Conservation (phyloP, 176 grass and related monocot species). For the Raddia distichophylla region DNA sequence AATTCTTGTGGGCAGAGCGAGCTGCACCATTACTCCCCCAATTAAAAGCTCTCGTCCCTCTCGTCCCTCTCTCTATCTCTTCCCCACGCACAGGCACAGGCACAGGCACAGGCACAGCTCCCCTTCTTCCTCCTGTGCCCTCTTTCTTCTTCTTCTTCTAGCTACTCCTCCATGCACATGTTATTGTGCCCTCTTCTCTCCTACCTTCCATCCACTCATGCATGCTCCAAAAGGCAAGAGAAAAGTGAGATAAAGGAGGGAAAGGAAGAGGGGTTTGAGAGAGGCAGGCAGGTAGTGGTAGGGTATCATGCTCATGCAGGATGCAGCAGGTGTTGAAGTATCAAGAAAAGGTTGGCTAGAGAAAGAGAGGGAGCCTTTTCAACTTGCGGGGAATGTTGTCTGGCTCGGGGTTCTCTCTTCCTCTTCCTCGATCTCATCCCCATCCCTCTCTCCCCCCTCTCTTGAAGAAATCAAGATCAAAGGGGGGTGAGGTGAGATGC, state of each 20-base stretch:
- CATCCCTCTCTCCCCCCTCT: not conserved
- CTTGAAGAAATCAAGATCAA: not conserved
- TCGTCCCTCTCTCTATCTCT: not conserved
- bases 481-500: not conserved
- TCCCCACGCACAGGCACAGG: not conserved
- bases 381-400: constrained; percentile 76
- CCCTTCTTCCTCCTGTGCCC: not conserved
- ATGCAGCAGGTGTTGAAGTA: not conserved
- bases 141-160: not conserved
- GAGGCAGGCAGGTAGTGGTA: constrained; percentile 4
- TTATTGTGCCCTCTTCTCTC: not conserved
- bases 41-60: constrained; percentile 21
- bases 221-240: constrained; percentile 24
- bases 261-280: not conserved
- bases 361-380: constrained; percentile 46
- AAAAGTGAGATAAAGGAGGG: constrained; percentile 4
- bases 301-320: constrained; percentile 3
- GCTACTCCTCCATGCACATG: not conserved
- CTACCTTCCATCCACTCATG: constrained; percentile 21
- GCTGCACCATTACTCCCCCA: constrained; percentile 38
- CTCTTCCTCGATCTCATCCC: not conserved
- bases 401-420: constrained; percentile 56
- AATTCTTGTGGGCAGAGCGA: constrained; percentile 41
- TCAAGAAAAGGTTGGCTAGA: constrained; percentile 20
- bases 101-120: not conserved